Percentiles rank a stretch among this genome's conserved stretches.
phyloP scores from a whole-genome alignment of 2,329 filamentous ascomycete species.

The Ploettnerulaceae sp. region DNA sequence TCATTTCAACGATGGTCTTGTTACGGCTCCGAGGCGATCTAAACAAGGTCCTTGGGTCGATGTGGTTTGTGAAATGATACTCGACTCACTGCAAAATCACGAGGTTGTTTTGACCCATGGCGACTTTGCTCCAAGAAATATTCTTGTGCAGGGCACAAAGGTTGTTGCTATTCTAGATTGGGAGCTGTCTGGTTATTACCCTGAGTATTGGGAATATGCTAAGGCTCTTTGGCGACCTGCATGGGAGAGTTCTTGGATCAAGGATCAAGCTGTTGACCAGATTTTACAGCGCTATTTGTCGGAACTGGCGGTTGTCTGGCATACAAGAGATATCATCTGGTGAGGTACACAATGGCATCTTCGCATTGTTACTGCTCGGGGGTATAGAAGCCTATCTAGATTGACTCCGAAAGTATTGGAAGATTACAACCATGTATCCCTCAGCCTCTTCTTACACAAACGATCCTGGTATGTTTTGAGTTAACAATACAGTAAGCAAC shows the following conservation, averaged over 20 bases:
- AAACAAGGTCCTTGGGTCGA: neutral
- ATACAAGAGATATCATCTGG: slow-evolving; percentile 13
- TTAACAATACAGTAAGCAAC: no score
- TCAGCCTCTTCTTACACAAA: no score
- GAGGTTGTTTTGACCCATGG: slow-evolving; percentile 1
- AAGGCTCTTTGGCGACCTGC: slow-evolving; percentile 10
- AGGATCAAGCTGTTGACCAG: slow-evolving; percentile 6
- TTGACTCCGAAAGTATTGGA: no score
- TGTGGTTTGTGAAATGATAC: neutral
- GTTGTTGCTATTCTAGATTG: slow-evolving; percentile 3
- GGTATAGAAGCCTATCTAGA: no score
- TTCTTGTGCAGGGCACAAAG: slow-evolving; percentile 3
- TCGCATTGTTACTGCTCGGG: no score
- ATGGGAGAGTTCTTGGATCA: slow-evolving; percentile 10
- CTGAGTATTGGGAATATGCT: neutral
- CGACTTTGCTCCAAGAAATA: slow-evolving; percentile 2
- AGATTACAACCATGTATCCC: no score
- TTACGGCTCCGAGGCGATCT: neutral
- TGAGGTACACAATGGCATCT: no score
- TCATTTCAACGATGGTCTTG: neutral
- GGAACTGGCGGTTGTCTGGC: slow-evolving; percentile 13
- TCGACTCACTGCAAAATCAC: neutral
- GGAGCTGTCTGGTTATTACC: neutral
- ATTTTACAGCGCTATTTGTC: slow-evolving; percentile 6
- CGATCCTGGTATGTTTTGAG: no score